Base-by-base conservation (phyloP, 2,329 filamentous ascomycete genomes). In the Alternaria gaisen region DNA sequence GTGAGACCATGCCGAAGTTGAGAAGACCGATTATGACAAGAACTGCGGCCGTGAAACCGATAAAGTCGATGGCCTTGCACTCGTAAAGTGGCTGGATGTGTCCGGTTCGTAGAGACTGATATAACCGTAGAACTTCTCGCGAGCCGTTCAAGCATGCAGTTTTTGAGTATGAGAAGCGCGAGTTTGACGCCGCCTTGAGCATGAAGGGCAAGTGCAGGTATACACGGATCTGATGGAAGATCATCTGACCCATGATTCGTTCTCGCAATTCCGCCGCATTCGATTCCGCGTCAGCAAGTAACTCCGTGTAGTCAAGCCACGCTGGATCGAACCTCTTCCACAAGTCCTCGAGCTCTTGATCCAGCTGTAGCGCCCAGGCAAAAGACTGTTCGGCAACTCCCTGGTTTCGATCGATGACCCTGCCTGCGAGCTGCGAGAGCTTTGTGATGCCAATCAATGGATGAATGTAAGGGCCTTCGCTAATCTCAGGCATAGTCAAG, bases 161-260 rank as follows among this genome's bases (percentile, higher is more conserved):
- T 28, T 77, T 74, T 54, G 74, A 80, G 67, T 78, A 79, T 7
- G 72, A 71, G 65, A 79, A 80, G 11, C 77, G 77, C 11, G 73
- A 68, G 48, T 80, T 77, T 3, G 73, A 71, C 12, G 75, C 71
- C 0, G 75, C 75, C 52, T 77, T 78, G 24, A 81, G 71, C 71
- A 84, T 79, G 55, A 83, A 83, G 1, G 82, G 81, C 4, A 84
- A 72, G 59, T 83, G 80, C 12, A 83, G 72, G 59, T 82, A 81
- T 16, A 81, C 72, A 41, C 80, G 73, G 36, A 83, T 76, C 61
- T 83, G 80, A 50, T 82, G 81, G 66, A 78, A 83, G 54, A 77
- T 75, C 43, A 83, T 79, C 51, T 83, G 81, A 3, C 71, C 72
- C 65, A 82, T 77, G 20, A 82, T 64, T 2, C 72, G 72, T 56